Percentiles rank a stretch among this genome's conserved stretches.
These are phyloP conservation scores for Gossypium laxum DNA, from an alignment of 441 rosid genomes.

Conservation along the genomic window DNA sequence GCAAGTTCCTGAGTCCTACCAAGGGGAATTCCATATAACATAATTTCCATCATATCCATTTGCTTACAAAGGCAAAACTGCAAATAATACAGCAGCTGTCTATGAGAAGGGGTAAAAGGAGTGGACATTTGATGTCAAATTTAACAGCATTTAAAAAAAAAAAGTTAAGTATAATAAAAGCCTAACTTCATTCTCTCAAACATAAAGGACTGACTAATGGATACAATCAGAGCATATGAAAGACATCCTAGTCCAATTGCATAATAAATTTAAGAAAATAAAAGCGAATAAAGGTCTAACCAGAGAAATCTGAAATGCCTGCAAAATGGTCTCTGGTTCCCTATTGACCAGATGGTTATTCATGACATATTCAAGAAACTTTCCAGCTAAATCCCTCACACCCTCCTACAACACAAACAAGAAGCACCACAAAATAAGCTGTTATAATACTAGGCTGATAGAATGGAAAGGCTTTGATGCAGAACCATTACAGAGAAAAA, in stretches of 20 bases:
- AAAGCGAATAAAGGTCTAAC: conserved; percentile 31
- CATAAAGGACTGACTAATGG: background rate
- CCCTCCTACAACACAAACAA: conserved; percentile 43
- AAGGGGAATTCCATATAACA: background rate
- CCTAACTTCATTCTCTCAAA: background rate
- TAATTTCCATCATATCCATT: background rate
- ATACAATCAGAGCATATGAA: background rate
- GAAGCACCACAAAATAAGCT: background rate
- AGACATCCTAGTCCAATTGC: background rate
- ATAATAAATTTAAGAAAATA: background rate
- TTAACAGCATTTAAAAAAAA: background rate
- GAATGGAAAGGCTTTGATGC: background rate
- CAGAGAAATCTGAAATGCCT: conserved; percentile 83
- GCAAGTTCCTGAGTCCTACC: background rate
- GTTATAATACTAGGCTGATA: background rate
- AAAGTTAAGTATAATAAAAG: background rate
- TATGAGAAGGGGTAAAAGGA: background rate
- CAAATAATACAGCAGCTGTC: background rate
- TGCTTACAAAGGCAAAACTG: background rate
- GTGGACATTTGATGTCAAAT: background rate
- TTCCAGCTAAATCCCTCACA: conserved; percentile 43
- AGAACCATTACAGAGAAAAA: background rate
- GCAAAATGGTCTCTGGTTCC: conserved; percentile 51
- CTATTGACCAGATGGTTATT: conserved; percentile 47
- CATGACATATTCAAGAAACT: conserved; percentile 61